Conservation (phyloP, 2,329 filamentous ascomycete genomes). For the Pseudogymnoascus sp. region DNA sequence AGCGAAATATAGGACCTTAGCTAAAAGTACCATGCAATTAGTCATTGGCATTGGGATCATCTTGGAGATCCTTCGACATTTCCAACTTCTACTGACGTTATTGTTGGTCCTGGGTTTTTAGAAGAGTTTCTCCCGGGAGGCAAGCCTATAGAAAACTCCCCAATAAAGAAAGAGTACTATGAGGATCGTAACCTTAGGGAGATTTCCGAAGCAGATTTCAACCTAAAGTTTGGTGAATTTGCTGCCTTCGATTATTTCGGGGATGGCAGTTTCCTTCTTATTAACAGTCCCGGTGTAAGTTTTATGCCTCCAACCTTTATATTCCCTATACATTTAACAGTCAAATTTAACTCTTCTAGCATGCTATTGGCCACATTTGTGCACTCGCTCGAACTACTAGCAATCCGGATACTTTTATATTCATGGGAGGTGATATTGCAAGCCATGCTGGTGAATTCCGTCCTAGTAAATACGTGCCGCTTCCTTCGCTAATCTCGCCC, state of each 20-base stretch:
- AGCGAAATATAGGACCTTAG: background rate
- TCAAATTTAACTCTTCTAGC: slow-evolving; percentile 17
- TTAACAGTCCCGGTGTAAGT: slow-evolving; percentile 20
- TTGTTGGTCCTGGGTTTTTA: slow-evolving; percentile 42
- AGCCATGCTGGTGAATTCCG: slow-evolving; percentile 38
- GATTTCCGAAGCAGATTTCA: slow-evolving; percentile 17
- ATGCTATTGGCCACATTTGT: slow-evolving; percentile 40
- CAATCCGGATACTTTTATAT: slow-evolving; percentile 32
- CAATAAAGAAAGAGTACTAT: slow-evolving; percentile 34
- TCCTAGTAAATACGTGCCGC: slow-evolving; percentile 33
- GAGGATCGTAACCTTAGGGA: slow-evolving; percentile 24
- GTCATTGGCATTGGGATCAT: slow-evolving; percentile 34
- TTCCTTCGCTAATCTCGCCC: slow-evolving; percentile 31
- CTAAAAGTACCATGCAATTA: slow-evolving; percentile 11
- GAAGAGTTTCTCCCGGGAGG: slow-evolving; percentile 35
- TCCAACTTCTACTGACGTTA: slow-evolving; percentile 32
- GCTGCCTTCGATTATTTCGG: slow-evolving; percentile 25
- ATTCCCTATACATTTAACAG: background rate
- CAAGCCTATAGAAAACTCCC: slow-evolving; percentile 32
- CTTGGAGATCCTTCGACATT: slow-evolving; percentile 36
- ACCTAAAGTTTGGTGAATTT: slow-evolving; percentile 20
- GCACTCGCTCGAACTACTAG: slow-evolving; percentile 36
- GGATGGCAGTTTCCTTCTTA: slow-evolving; percentile 26
- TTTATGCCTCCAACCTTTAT: background rate
- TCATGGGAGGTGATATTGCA: slow-evolving; percentile 40